These are phyloP conservation scores for Verticillium longisporum DNA, from an alignment of 2,329 filamentous ascomycete genomes.

Conservation along the genomic window DNA sequence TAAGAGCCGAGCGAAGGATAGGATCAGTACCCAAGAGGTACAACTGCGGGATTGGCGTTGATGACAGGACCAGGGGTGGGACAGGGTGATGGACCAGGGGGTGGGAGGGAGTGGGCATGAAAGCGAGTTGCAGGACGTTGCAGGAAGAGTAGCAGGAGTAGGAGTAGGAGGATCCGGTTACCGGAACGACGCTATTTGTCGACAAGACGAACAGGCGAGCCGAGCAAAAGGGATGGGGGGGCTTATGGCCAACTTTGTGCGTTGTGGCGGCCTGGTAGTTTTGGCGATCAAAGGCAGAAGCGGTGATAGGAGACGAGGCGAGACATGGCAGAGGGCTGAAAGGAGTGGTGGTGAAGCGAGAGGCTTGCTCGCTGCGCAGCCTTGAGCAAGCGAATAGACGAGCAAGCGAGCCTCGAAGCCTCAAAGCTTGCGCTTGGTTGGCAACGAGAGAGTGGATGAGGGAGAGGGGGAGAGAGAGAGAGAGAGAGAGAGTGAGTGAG, in stretches of 20 bases:
- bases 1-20: background rate
- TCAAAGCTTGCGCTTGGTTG: too few species aligned
- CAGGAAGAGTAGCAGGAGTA: background rate
- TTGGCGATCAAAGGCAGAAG: background rate
- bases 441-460: too few species aligned
- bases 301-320: background rate
- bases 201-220: too few species aligned
- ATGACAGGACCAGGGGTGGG: background rate
- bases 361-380: background rate
- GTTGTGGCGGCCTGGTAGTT: background rate
- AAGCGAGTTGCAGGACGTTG: background rate
- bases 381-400: background rate
- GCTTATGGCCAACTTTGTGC: background rate
- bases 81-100: background rate
- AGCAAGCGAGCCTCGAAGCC: background rate
- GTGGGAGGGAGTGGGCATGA: background rate
- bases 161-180: too few species aligned
- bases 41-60: background rate
- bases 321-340: background rate
- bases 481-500: too few species aligned
- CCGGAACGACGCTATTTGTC: too few species aligned
- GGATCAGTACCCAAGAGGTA: background rate
- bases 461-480: background rate
- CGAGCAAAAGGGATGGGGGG: background rate
- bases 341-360: background rate